Conservation (phyloP, 768 basidiomycete species). For the Hygrocybe coccinea region DNA sequence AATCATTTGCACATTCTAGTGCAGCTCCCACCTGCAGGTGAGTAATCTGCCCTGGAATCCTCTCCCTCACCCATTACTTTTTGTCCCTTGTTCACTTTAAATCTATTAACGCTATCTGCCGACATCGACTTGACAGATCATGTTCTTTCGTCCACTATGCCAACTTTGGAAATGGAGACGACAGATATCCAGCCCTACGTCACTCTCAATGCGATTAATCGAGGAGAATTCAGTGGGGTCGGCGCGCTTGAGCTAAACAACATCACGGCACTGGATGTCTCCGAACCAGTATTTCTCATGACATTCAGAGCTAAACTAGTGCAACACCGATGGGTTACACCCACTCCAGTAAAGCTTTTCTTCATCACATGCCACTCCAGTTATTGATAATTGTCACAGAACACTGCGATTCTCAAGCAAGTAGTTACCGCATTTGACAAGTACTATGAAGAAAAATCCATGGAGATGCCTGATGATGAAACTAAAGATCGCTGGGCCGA, state of each 20-base stretch:
- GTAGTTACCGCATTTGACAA: background rate
- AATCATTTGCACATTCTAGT: too few relatives aligned
- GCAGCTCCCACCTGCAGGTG: too few relatives aligned
- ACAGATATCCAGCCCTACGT: background rate
- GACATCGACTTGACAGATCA: background rate
- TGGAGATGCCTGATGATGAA: background rate
- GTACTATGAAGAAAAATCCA: conserved; percentile 1
- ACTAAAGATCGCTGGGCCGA: background rate
- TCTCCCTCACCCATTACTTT: too few relatives aligned
- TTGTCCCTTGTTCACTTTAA: too few relatives aligned
- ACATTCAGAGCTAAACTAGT: conserved; percentile 1
- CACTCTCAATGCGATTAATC: background rate
- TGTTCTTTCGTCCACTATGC: background rate
- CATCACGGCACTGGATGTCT: background rate
- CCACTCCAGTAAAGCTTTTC: background rate
- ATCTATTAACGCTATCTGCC: background rate
- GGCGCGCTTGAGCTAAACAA: background rate
- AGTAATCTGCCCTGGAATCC: too few relatives aligned
- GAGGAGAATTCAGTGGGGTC: conserved; percentile 2
- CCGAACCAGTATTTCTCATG: conserved; percentile 2
- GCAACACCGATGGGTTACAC: conserved; percentile 1
- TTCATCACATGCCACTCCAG: background rate
- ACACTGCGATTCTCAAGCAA: background rate
- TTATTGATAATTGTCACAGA: conserved; percentile 1
- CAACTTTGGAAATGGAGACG: background rate